phyloP scores from a whole-genome alignment of 106 monocot genomes.

The Acanthochlamys bracteata region DNA sequence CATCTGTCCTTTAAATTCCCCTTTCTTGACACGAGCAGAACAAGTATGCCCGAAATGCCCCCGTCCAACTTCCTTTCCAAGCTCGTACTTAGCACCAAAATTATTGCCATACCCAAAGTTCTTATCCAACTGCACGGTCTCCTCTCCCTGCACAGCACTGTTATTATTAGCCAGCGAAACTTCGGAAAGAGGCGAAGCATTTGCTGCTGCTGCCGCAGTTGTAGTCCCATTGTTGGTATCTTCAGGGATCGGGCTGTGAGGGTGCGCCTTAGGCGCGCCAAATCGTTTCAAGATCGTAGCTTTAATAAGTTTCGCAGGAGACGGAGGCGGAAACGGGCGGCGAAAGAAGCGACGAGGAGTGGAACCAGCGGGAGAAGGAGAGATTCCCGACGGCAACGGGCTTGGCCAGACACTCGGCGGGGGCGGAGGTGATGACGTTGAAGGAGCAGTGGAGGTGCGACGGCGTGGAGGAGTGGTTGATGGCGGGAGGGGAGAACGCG shows the following conservation, averaged over 20 bases:
- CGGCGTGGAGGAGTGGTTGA: neutral
- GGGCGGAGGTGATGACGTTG: conserved; percentile 21
- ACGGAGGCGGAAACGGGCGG: conserved; percentile 69
- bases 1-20: conserved; percentile 53
- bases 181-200: too few species aligned
- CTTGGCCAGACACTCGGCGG: conserved; percentile 45
- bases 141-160: conserved; percentile 6
- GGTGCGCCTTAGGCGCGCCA: conserved; percentile 24
- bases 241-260: conserved; percentile 53
- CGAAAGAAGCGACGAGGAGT: conserved; percentile 64
- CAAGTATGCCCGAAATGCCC: conserved; percentile 87
- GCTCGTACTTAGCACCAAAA: conserved; percentile 69
- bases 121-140: conserved; percentile 55
- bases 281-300: conserved; percentile 50
- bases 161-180: neutral
- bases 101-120: conserved; percentile 64
- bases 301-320: conserved; percentile 86
- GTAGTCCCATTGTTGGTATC: conserved; percentile 15
- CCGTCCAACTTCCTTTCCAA: conserved; percentile 78
- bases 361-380: conserved; percentile 70
- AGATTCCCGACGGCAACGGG: conserved; percentile 47
- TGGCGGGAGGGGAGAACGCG: neutral
- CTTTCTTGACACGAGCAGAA: conserved; percentile 59
- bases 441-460: conserved; percentile 14
- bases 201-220: too few species aligned